Evolutionary conservation across 2,329 filamentous ascomycete genomes (phyloP).

Genomic region (Fusarium oligoseptatum): DNA sequence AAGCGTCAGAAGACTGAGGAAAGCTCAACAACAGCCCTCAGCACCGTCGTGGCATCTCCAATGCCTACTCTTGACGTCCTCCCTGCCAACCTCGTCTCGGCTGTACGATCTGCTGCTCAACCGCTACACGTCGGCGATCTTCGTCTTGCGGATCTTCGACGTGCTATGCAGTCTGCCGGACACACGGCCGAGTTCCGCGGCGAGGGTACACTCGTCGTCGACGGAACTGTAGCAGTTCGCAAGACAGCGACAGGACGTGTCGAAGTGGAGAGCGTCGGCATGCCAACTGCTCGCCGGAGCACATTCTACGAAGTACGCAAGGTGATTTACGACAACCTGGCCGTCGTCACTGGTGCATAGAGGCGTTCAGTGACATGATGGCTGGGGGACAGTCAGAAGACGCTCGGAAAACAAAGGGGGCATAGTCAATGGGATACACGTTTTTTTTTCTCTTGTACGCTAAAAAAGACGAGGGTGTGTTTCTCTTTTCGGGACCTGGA

Average conservation of each 20-base stretch:
- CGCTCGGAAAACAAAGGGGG: conserved; percentile 1
- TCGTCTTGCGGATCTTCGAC: conserved; percentile 86
- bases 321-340: conserved; percentile 94
- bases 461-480: conserved; percentile 23
- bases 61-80: conserved; percentile 68
- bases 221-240: conserved; percentile 87
- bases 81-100: conserved; percentile 73
- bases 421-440: conserved; percentile 31
- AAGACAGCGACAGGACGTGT: conserved; percentile 90
- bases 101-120: conserved; percentile 81
- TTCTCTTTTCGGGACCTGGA: conserved; percentile 11
- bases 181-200: conserved; percentile 94
- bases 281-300: conserved; percentile 58
- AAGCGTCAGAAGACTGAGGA: conserved; percentile 64
- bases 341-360: conserved; percentile 83
- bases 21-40: conserved; percentile 44
- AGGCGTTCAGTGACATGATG: background rate
- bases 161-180: conserved; percentile 83
- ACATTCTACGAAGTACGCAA: conserved; percentile 90
- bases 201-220: conserved; percentile 91
- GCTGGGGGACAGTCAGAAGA: too few species aligned
- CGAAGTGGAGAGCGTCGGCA: conserved; percentile 84
- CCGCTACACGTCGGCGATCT: conserved; percentile 96
- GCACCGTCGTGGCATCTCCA: conserved; percentile 41
- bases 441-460: conserved; percentile 21